These are phyloP conservation scores for Claviceps sp. DNA, from an alignment of 2,329 filamentous ascomycete species.

Conservation along the genomic window DNA sequence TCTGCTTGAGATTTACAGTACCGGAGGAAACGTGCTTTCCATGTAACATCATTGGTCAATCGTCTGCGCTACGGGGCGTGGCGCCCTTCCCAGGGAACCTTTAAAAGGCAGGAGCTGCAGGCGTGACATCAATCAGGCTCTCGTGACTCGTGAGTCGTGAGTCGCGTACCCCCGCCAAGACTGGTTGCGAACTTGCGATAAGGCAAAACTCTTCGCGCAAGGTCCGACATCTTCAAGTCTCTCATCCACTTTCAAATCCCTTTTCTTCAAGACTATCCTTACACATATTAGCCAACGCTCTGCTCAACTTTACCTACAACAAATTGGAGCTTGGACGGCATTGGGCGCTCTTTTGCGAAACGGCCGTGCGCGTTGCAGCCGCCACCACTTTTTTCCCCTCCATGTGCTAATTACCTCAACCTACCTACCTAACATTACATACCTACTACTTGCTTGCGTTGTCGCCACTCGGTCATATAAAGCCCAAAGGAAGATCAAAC, in stretches of 20 bases:
- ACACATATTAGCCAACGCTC: too few species aligned
- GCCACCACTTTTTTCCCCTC: background rate
- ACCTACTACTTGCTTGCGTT: background rate
- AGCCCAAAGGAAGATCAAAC: too few species aligned
- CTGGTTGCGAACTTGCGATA: background rate
- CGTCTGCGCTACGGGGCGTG: background rate
- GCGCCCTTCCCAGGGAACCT: background rate
- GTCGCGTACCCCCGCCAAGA: background rate
- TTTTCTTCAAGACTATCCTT: background rate
- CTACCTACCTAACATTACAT: too few species aligned
- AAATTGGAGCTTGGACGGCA: too few species aligned
- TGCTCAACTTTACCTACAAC: too few species aligned
- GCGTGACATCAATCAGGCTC: background rate
- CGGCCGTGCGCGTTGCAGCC: background rate
- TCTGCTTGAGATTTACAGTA: too few species aligned
- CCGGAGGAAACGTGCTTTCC: background rate
- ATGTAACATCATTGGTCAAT: background rate
- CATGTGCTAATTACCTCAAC: background rate
- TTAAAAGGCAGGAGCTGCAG: background rate
- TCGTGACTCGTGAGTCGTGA: too few species aligned
- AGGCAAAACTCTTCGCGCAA: background rate
- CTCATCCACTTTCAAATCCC: background rate
- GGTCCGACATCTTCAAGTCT: background rate
- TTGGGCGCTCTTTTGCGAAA: background rate
- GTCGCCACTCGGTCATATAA: background rate